Conservation (phyloP, 129 eudicot species). For the Gnaphalium uliginosum region DNA sequence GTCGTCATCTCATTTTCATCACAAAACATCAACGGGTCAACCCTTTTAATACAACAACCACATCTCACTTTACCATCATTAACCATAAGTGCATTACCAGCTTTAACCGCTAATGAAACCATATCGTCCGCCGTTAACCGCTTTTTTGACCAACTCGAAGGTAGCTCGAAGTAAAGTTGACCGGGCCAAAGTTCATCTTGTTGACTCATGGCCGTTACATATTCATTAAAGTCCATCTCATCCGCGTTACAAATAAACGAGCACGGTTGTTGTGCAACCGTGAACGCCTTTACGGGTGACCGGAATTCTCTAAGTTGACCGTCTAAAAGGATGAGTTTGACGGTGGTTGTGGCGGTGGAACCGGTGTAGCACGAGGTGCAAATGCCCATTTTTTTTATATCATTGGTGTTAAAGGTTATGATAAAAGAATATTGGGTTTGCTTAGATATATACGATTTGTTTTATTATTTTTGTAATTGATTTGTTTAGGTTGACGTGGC, state of each 20-base stretch:
- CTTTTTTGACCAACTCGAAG: constrained; percentile 31
- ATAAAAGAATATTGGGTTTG: background rate
- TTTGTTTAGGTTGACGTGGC: constrained; percentile 16
- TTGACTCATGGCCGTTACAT: constrained; percentile 38
- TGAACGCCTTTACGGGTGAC: constrained; percentile 34
- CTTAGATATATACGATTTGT: background rate
- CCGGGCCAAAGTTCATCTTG: constrained; percentile 48
- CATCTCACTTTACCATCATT: constrained; percentile 23
- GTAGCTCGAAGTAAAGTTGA: constrained; percentile 57
- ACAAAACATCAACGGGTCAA: constrained; percentile 29
- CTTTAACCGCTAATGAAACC: constrained; percentile 57
- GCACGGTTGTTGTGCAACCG: constrained; percentile 10
- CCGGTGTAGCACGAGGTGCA: constrained; percentile 41
- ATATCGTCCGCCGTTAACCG: constrained; percentile 52
- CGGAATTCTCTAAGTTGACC: constrained; percentile 46
- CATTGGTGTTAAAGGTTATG: background rate
- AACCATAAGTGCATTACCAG: constrained; percentile 37
- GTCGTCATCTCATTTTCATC: constrained; percentile 20
- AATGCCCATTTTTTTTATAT: constrained; percentile 35
- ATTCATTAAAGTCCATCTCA: constrained; percentile 47
- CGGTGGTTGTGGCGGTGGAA: constrained; percentile 27
- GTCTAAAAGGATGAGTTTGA: constrained; percentile 40
- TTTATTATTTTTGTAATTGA: background rate
- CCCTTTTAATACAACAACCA: constrained; percentile 37
- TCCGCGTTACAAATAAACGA: constrained; percentile 59